phyloP scores from a whole-genome alignment of 441 rosid species.

The Corymbia citriodora region DNA sequence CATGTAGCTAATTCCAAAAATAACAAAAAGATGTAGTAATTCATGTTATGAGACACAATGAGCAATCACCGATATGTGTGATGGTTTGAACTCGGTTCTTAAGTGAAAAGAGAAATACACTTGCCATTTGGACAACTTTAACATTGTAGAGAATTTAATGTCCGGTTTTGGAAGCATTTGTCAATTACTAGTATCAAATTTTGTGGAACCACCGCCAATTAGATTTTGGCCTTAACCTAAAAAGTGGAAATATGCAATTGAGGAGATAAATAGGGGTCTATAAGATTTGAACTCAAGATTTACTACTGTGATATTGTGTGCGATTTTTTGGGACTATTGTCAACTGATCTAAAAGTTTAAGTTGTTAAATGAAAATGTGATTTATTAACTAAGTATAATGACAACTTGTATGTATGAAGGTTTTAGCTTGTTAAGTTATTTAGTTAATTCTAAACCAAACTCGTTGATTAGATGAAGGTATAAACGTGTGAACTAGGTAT shows the following conservation, averaged over 20 bases:
- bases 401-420: accelerated
- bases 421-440: accelerated
- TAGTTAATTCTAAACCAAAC: accelerated
- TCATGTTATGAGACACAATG: not conserved
- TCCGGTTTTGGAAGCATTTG: too few species aligned
- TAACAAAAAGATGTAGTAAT: not conserved
- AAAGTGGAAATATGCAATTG: not conserved
- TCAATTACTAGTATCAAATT: not conserved
- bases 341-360: too few species aligned
- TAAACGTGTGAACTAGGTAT: not conserved
- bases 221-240: not conserved
- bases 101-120: not conserved
- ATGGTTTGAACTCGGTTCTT: not conserved
- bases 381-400: not conserved
- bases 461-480: too few species aligned
- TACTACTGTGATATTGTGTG: accelerated
- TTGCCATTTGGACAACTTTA: too few species aligned
- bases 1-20: not conserved
- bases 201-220: not conserved
- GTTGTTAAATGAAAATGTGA: not conserved
- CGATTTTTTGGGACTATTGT: accelerated
- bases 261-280: not conserved
- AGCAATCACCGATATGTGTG: not conserved
- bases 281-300: not conserved
- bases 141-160: too few species aligned